Evolutionary conservation across 2,329 filamentous ascomycete genomes (phyloP).

Genomic region (Botrytis byssoidea): DNA sequence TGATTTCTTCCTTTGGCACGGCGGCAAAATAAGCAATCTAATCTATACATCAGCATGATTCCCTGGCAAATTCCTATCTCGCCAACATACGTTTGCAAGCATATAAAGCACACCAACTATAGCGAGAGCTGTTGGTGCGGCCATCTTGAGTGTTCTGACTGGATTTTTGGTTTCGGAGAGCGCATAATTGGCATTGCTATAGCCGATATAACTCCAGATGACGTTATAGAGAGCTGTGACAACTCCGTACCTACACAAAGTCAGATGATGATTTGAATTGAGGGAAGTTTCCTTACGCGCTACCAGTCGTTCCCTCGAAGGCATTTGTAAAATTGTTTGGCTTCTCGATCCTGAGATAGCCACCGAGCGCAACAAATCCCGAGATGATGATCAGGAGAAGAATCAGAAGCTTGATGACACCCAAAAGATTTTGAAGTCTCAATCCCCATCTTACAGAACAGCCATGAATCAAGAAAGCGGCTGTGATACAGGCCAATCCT

Average conservation of each 20-base stretch:
- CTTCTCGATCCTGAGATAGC: constrained; percentile 58
- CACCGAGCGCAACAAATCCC: constrained; percentile 55
- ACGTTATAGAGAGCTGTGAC: constrained; percentile 72
- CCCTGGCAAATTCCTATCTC: neutral
- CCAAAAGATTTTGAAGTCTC: constrained; percentile 64
- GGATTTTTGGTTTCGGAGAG: constrained; percentile 66
- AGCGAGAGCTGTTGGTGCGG: constrained; percentile 59
- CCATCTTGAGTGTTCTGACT: constrained; percentile 61
- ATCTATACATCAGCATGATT: neutral
- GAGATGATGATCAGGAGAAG: constrained; percentile 63
- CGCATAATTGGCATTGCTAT: constrained; percentile 67
- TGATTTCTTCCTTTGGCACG: constrained; percentile 53
- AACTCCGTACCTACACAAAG: constrained; percentile 49
- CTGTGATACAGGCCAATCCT: constrained; percentile 64
- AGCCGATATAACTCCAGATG: constrained; percentile 68
- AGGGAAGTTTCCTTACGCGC: constrained; percentile 44
- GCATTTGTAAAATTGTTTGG: constrained; percentile 62
- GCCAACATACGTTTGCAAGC: constrained; percentile 55
- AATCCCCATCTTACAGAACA: constrained; percentile 64
- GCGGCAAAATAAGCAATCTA: constrained; percentile 62
- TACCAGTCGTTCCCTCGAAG: constrained; percentile 65
- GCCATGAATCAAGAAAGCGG: constrained; percentile 65
- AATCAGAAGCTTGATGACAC: constrained; percentile 64
- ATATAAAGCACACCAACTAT: constrained; percentile 62
- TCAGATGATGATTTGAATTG: neutral